A percentile compares a stretch with the other conserved stretches of the same genome.
These are phyloP conservation scores for Globisporangium abappressorium DNA, from an alignment of 352 stramenopile species.

Conservation along the genomic window DNA sequence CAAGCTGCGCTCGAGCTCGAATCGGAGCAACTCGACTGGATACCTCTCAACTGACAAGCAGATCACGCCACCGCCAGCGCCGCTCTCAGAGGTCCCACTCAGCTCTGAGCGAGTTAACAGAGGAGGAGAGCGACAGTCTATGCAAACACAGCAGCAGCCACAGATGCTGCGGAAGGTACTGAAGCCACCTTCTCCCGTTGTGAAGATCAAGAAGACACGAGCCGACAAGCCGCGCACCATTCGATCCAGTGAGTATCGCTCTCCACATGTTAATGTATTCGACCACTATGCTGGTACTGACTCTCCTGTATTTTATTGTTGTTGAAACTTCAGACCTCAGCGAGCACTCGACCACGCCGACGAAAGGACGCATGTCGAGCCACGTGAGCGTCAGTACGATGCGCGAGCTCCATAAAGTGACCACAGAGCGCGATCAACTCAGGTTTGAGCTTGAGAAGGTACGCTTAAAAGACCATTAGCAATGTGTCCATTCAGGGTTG, in stretches of 20 bases:
- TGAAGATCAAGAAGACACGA: constrained; percentile 13
- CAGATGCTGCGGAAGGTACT: neutral
- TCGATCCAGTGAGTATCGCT: constrained; percentile 16
- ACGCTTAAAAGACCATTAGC: neutral
- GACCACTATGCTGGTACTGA: neutral
- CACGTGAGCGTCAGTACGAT: constrained; percentile 29
- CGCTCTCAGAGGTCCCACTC: constrained; percentile 3
- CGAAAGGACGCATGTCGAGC: constrained; percentile 10
- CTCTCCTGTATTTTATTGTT: neutral
- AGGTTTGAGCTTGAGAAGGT: constrained; percentile 73
- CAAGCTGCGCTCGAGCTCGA: constrained; percentile 43
- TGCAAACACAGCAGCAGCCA: neutral
- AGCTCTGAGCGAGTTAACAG: neutral
- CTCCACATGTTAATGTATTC: neutral
- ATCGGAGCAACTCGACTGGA: constrained; percentile 27
- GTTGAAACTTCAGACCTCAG: constrained; percentile 17
- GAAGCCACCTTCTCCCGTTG: neutral
- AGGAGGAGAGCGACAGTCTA: too few species aligned
- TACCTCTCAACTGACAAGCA: constrained; percentile 29
- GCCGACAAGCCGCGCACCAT: constrained; percentile 2
- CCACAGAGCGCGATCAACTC: constrained; percentile 73
- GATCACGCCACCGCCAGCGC: neutral
- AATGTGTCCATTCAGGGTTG: neutral
- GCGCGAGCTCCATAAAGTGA: constrained; percentile 62
- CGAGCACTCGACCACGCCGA: constrained; percentile 21